phyloP scores from a whole-genome alignment of 2,329 filamentous ascomycete genomes.

The Apiospora koreana region DNA sequence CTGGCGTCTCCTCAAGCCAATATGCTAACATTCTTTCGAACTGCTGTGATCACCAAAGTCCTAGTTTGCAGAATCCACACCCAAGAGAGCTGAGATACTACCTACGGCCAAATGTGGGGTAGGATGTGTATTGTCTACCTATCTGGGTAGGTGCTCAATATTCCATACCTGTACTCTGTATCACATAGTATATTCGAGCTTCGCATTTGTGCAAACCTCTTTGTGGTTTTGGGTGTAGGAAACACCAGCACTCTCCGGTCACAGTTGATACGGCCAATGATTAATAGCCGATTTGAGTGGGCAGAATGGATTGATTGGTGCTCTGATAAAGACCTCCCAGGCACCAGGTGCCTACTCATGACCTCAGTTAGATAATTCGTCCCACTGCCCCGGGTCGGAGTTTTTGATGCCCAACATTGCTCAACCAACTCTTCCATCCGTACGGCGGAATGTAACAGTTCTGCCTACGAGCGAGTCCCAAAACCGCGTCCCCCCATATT shows the following conservation, averaged over 20 bases:
- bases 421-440: not conserved
- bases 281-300: not conserved
- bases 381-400: not conserved
- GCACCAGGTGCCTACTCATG: too few relatives aligned
- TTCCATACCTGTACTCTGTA: not conserved
- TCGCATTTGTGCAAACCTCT: not conserved
- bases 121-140: not conserved
- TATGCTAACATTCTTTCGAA: not conserved
- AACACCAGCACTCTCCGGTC: not conserved
- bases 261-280: not conserved
- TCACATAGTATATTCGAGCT: not conserved
- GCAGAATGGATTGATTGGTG: not conserved
- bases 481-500: too few relatives aligned
- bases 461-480: not conserved
- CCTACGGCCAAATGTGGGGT: not conserved
- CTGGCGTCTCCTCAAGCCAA: not conserved
- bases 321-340: not conserved
- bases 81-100: not conserved
- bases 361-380: not conserved
- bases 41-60: not conserved
- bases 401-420: not conserved
- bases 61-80: not conserved
- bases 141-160: not conserved
- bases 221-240: not conserved
- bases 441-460: not conserved